A percentile compares a stretch with the other conserved stretches of the same genome.
These are phyloP conservation scores for Backusella westeae DNA, from an alignment of 192 early-diverging fungal species.

Conservation along the genomic window DNA sequence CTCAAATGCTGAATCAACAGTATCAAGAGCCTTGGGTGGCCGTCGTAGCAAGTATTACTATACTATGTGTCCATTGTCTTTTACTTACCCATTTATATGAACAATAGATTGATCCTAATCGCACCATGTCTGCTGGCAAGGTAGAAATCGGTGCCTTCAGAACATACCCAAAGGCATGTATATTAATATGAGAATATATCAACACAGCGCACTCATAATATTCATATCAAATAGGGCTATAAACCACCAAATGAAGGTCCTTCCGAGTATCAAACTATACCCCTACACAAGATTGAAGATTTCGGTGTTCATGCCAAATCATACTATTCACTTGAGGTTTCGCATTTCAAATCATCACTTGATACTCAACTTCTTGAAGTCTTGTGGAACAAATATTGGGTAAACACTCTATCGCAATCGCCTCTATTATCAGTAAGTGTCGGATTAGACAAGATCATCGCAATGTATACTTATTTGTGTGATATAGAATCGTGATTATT, in stretches of 20 bases:
- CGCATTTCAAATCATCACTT: slow-evolving; percentile 89
- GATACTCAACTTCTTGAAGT: slow-evolving; percentile 85
- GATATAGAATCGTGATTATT: slow-evolving; percentile 77
- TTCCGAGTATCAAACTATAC: slow-evolving; percentile 89
- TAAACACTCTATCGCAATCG: slow-evolving; percentile 92
- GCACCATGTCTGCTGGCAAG: slow-evolving; percentile 94
- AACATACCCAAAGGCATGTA: slow-evolving; percentile 81
- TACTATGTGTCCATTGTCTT: background rate
- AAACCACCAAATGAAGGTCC: slow-evolving; percentile 73
- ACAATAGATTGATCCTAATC: slow-evolving; percentile 90
- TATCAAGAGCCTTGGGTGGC: slow-evolving; percentile 95
- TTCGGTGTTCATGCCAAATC: slow-evolving; percentile 92
- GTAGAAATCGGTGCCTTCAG: slow-evolving; percentile 99
- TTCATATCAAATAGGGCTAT: slow-evolving; percentile 54
- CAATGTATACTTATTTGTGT: background rate
- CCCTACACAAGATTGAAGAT: slow-evolving; percentile 94
- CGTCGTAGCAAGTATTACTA: slow-evolving; percentile 70
- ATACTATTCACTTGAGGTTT: slow-evolving; percentile 90
- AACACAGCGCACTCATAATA: background rate
- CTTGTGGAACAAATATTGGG: slow-evolving; percentile 99
- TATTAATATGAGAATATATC: background rate
- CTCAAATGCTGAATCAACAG: slow-evolving; percentile 94
- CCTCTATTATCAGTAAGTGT: slow-evolving; percentile 75
- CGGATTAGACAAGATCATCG: too few species aligned
- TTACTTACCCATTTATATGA: background rate